Conservation (phyloP, 768 basidiomycete species). For the Phanerochaete carnosa region DNA sequence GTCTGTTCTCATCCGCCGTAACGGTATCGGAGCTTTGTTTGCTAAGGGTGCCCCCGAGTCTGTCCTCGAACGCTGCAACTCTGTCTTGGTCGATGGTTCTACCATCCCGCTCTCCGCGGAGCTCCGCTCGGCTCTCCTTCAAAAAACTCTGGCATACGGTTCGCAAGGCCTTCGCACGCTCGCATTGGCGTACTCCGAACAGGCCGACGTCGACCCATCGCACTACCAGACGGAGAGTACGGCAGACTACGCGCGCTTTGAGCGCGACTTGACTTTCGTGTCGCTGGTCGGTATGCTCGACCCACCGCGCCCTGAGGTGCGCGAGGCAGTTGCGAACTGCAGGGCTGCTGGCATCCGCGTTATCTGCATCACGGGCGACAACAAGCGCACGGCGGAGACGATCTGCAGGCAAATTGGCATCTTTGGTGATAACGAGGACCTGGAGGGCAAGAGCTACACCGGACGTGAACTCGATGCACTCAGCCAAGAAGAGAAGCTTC, state of each 20-base stretch:
- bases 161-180: conserved; percentile 84
- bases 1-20: conserved; percentile 85
- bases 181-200: conserved; percentile 84
- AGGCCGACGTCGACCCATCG: conserved; percentile 67
- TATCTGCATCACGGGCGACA: conserved; percentile 97
- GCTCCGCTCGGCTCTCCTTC: conserved; percentile 58
- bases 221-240: conserved; percentile 82
- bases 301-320: conserved; percentile 93
- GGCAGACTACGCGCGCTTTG: conserved; percentile 85
- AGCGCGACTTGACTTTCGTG: conserved; percentile 89
- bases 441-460: conserved; percentile 95
- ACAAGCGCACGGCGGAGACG: conserved; percentile 96
- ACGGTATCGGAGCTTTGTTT: conserved; percentile 72
- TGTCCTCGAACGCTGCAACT: conserved; percentile 84
- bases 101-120: conserved; percentile 61
- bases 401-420: conserved; percentile 97
- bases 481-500: conserved; percentile 73
- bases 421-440: conserved; percentile 80
- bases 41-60: conserved; percentile 98
- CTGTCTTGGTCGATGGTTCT: conserved; percentile 62
- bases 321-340: conserved; percentile 83
- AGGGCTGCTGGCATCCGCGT: conserved; percentile 91
- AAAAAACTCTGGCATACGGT: conserved; percentile 71
- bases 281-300: conserved; percentile 98
- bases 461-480: conserved; percentile 88